Conservation (phyloP, 495 filamentous ascomycete genomes). For the Penicillium samsonianum region DNA sequence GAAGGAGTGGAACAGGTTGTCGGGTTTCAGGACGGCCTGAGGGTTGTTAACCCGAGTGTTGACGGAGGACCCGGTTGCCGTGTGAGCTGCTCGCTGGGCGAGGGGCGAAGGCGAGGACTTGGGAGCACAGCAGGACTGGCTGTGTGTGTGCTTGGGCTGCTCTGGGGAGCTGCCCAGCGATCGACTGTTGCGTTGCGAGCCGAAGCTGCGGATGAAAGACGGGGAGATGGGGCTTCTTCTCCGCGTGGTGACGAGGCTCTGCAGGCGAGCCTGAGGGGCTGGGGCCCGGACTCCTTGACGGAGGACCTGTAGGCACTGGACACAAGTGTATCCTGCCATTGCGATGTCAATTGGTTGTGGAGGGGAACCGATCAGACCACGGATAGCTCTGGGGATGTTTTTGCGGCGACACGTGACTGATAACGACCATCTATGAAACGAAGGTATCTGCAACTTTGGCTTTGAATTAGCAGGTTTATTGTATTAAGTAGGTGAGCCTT, state of each 20-base stretch:
- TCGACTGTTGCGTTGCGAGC: slow-evolving; percentile 30
- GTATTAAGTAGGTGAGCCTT: too few relatives aligned
- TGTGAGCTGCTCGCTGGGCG: slow-evolving; percentile 32
- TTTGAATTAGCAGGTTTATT: background rate
- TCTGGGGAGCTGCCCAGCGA: slow-evolving; percentile 20
- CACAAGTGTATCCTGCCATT: slow-evolving; percentile 49
- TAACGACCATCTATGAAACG: background rate
- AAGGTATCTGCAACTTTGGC: background rate
- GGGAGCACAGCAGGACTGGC: slow-evolving; percentile 10
- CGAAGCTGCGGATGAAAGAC: slow-evolving; percentile 35
- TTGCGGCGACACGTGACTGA: slow-evolving; percentile 17
- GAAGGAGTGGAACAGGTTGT: slow-evolving; percentile 93
- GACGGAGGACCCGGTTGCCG: slow-evolving; percentile 22
- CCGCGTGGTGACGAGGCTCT: slow-evolving; percentile 26
- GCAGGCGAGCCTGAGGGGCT: slow-evolving; percentile 22
- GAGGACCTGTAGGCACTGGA: slow-evolving; percentile 44
- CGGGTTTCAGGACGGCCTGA: slow-evolving; percentile 62
- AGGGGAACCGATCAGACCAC: slow-evolving; percentile 7
- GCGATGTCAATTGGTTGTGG: slow-evolving; percentile 22
- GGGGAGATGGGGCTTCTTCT: slow-evolving; percentile 29
- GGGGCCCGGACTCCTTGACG: slow-evolving; percentile 29
- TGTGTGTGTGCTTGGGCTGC: slow-evolving; percentile 16
- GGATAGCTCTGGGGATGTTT: slow-evolving; percentile 15
- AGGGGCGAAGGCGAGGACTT: slow-evolving; percentile 17
- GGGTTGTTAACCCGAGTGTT: slow-evolving; percentile 20